These are phyloP conservation scores for Colletotrichum sp. DNA, from an alignment of 2,329 filamentous ascomycete species.

Conservation along the genomic window DNA sequence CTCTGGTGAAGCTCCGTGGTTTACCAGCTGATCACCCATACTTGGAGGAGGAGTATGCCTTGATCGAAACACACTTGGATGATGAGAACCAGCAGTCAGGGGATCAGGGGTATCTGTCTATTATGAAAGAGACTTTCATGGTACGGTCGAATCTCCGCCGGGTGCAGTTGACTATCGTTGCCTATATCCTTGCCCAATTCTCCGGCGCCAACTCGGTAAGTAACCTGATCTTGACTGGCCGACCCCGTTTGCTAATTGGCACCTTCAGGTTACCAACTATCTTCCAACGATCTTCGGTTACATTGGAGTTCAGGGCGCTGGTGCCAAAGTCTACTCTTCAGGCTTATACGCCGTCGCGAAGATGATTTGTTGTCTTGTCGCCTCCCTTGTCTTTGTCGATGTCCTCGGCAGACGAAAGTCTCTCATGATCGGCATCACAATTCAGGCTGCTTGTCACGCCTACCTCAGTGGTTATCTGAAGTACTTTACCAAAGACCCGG, in stretches of 20 bases:
- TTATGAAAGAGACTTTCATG: constrained; percentile 39
- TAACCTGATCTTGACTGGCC: constrained; percentile 21
- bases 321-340: constrained; percentile 37
- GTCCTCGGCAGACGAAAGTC: constrained; percentile 43
- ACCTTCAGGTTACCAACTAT: neutral
- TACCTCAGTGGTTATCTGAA: constrained; percentile 46
- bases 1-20: constrained; percentile 26
- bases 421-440: constrained; percentile 36
- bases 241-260: constrained; percentile 31
- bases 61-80: constrained; percentile 29
- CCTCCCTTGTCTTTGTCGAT: constrained; percentile 49
- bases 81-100: constrained; percentile 1
- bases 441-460: constrained; percentile 43
- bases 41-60: constrained; percentile 27
- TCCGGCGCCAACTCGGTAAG: constrained; percentile 46
- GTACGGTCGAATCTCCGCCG: constrained; percentile 42
- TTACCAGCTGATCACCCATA: constrained; percentile 28
- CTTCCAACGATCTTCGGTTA: constrained; percentile 21
- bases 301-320: constrained; percentile 34
- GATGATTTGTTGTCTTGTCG: constrained; percentile 43
- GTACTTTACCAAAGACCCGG: constrained; percentile 26
- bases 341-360: constrained; percentile 48
- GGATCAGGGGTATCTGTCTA: constrained; percentile 19
- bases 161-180: constrained; percentile 39
- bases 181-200: constrained; percentile 44